These are phyloP conservation scores for Mariannaea elegans DNA, from an alignment of 2,329 filamentous ascomycete genomes.

Conservation along the genomic window DNA sequence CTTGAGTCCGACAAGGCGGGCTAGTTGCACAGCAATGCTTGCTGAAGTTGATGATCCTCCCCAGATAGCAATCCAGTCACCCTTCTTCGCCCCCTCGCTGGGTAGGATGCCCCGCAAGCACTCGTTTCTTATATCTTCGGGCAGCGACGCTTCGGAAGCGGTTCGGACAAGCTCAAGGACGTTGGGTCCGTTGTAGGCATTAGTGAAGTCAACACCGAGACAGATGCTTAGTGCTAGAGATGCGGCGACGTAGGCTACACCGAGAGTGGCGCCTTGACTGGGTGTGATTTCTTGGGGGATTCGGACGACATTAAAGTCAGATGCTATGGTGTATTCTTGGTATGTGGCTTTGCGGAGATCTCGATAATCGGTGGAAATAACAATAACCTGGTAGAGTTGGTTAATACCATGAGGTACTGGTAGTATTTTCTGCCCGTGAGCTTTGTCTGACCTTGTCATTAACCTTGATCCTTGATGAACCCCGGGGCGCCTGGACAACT, in stretches of 20 bases:
- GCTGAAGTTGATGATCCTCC: constrained; percentile 79
- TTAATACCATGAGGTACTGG: not conserved
- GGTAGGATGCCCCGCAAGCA: constrained; percentile 64
- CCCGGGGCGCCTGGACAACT: constrained; percentile 57
- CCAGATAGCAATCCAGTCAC: constrained; percentile 80
- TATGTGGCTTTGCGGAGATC: constrained; percentile 77
- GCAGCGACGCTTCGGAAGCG: constrained; percentile 58
- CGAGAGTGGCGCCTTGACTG: constrained; percentile 68
- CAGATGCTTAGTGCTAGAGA: constrained; percentile 73
- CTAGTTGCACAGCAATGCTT: constrained; percentile 72
- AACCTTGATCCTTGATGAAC: constrained; percentile 58
- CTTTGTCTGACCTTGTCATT: constrained; percentile 59
- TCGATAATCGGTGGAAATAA: constrained; percentile 79
- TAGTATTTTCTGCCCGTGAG: not conserved
- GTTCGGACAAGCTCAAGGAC: constrained; percentile 60
- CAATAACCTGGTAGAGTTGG: constrained; percentile 56
- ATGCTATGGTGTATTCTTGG: constrained; percentile 73
- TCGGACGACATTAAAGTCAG: constrained; percentile 70
- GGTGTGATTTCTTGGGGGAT: constrained; percentile 63
- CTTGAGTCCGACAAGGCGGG: constrained; percentile 70
- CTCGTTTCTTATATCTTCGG: constrained; percentile 69
- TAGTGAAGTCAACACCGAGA: constrained; percentile 71
- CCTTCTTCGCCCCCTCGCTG: constrained; percentile 62
- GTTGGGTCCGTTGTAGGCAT: constrained; percentile 65
- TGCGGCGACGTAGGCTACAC: constrained; percentile 77